phyloP scores from a whole-genome alignment of 768 basidiomycete species.

The Boletus rex-veris region DNA sequence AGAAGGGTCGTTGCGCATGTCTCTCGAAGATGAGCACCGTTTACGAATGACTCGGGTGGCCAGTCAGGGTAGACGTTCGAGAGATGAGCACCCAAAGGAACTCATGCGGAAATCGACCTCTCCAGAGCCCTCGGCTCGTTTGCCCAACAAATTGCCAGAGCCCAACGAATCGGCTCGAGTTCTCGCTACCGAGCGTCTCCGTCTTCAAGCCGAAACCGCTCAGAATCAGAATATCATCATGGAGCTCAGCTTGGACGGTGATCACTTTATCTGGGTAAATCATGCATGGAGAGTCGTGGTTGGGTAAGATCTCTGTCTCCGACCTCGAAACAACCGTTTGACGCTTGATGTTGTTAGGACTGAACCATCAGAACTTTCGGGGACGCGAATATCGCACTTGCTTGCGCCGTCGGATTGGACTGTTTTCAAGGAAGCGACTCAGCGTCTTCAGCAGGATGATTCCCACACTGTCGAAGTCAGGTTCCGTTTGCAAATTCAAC shows the following conservation, averaged over 20 bases:
- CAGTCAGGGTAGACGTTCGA: conserved; percentile 50
- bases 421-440: conserved; percentile 84
- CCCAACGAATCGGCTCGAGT: conserved; percentile 74
- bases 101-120: conserved; percentile 37
- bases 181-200: conserved; percentile 84
- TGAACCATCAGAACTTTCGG: conserved; percentile 75
- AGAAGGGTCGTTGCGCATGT: conserved; percentile 36
- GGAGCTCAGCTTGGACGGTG: conserved; percentile 91
- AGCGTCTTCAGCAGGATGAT: conserved; percentile 83
- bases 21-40: conserved; percentile 34
- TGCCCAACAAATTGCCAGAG: conserved; percentile 49
- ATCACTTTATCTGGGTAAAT: conserved; percentile 94
- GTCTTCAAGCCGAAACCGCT: conserved; percentile 89
- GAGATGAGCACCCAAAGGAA: conserved; percentile 58
- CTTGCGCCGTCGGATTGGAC: conserved; percentile 76
- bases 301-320: conserved; percentile 52
- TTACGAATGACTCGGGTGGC: conserved; percentile 48
- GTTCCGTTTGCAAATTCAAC: conserved; percentile 80
- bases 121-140: conserved; percentile 35
- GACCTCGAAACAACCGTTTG: neutral
- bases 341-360: conserved; percentile 47
- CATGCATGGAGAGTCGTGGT: conserved; percentile 93
- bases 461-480: conserved; percentile 91
- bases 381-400: conserved; percentile 76
- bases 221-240: conserved; percentile 95